Evolutionary conservation across 2,329 filamentous ascomycete species (phyloP).

Genomic region (Calonectria pseudoreteaudii): DNA sequence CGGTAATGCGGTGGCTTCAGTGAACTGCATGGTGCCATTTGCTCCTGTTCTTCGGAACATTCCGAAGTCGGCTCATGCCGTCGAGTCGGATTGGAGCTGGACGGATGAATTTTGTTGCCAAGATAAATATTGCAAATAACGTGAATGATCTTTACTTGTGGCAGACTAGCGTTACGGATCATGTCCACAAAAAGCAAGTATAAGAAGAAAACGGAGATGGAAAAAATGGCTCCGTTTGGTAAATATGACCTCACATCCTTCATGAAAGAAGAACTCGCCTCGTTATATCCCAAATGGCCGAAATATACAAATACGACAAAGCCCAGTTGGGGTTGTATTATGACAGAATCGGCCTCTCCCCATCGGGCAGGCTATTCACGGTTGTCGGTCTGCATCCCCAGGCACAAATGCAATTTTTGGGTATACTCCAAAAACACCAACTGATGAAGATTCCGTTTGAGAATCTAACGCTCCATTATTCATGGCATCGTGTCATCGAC

Average conservation of each 20-base stretch:
- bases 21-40: not conserved
- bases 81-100: not conserved
- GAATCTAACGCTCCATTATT: constrained; percentile 26
- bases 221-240: not conserved
- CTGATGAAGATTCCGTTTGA: constrained; percentile 25
- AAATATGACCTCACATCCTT: not conserved
- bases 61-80: not conserved
- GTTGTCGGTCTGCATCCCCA: not conserved
- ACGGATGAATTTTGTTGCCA: not conserved
- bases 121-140: not conserved
- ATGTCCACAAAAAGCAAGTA: not conserved
- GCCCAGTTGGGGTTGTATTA: not conserved
- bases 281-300: not conserved
- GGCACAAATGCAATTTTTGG: not conserved
- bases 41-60: not conserved
- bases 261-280: not conserved
- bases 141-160: not conserved
- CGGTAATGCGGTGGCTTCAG: not conserved
- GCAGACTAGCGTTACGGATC: not conserved
- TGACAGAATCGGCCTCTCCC: not conserved
- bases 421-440: constrained; percentile 20
- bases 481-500: constrained; percentile 1
- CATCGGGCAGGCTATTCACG: not conserved
- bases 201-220: not conserved
- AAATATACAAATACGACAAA: not conserved